Percentiles rank a stretch among this genome's conserved stretches.
phyloP scores from a whole-genome alignment of 108 stramenopile species.

The Licmophora abbreviata region DNA sequence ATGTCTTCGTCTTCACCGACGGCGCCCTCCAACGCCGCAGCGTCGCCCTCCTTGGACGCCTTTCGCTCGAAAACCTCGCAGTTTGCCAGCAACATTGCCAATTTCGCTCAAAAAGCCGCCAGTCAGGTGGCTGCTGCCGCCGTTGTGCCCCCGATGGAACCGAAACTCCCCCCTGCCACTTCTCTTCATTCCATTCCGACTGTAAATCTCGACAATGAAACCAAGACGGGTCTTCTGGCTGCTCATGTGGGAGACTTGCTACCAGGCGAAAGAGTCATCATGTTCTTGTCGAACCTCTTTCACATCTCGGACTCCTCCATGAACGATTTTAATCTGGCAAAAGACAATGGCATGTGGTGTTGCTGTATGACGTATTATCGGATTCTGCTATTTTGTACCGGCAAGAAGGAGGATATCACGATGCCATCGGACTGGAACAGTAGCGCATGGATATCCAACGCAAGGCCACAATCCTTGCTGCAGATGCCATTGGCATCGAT shows the following conservation, averaged over 20 bases:
- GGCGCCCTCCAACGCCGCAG: background rate
- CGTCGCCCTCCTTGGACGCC: slow-evolving; percentile 11
- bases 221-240: slow-evolving; percentile 22
- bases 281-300: slow-evolving; percentile 61
- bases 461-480: slow-evolving; percentile 25
- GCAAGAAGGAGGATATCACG: background rate
- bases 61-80: slow-evolving; percentile 15
- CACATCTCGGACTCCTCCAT: slow-evolving; percentile 60
- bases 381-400: slow-evolving; percentile 57
- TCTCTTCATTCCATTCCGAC: background rate
- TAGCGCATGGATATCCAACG: slow-evolving; percentile 12
- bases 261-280: slow-evolving; percentile 68
- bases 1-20: too few species aligned
- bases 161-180: slow-evolving; percentile 1
- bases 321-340: slow-evolving; percentile 5
- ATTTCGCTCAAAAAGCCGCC: slow-evolving; percentile 45
- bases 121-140: slow-evolving; percentile 20
- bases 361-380: slow-evolving; percentile 81
- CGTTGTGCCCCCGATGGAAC: background rate
- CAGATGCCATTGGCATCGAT: slow-evolving; percentile 78
- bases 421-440: slow-evolving; percentile 31
- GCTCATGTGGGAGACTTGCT: slow-evolving; percentile 45
- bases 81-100: slow-evolving; percentile 40
- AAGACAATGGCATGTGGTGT: slow-evolving; percentile 50
- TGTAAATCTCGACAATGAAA: slow-evolving; percentile 30